Conservation (phyloP, 73 alveolate genomes). For the Paramecium octaurelia region DNA sequence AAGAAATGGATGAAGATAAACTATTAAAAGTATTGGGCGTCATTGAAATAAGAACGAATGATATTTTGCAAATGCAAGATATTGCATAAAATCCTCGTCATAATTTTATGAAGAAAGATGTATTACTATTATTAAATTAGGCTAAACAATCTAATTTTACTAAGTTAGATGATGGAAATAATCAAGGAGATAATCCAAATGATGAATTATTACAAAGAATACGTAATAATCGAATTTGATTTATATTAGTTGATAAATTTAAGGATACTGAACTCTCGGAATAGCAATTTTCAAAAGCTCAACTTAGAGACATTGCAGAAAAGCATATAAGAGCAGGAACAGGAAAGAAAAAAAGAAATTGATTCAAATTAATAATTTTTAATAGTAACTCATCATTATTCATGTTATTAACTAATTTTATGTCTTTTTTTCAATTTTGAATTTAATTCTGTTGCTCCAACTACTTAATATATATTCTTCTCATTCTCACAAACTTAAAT, state of each 20-base stretch:
- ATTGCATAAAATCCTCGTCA: slow-evolving; percentile 33
- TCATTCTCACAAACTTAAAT: background rate
- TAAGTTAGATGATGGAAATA: background rate
- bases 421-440: background rate
- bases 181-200: background rate
- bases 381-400: background rate
- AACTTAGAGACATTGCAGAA: background rate
- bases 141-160: background rate
- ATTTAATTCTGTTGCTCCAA: background rate
- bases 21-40: slow-evolving; percentile 25
- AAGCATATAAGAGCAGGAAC: background rate
- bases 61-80: slow-evolving; percentile 21
- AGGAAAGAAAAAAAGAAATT: background rate
- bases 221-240: background rate
- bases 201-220: background rate
- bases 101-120: slow-evolving; percentile 4
- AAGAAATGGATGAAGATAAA: slow-evolving; percentile 52
- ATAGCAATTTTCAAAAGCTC: background rate
- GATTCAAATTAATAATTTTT: background rate
- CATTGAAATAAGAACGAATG: slow-evolving; percentile 29
- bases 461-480: background rate
- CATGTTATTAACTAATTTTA: background rate
- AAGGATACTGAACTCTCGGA: background rate
- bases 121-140: background rate
- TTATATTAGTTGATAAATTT: background rate